Conservation (phyloP, 2,329 filamentous ascomycete species). For the Penicillium oxalicum region DNA sequence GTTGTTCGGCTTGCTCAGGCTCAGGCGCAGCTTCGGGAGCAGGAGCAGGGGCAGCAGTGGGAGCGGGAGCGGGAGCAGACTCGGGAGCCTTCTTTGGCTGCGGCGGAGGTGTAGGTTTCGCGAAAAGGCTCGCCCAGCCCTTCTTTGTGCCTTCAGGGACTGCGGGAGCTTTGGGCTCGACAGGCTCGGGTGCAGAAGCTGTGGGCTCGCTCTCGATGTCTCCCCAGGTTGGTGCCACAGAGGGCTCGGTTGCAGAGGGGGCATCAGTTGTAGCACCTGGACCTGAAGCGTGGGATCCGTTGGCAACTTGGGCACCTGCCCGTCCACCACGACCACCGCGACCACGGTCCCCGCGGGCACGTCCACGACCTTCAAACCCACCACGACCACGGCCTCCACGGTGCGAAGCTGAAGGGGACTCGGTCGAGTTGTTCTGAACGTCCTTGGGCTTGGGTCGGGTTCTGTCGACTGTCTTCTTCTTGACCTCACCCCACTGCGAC, state of each 20-base stretch:
- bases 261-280: slow-evolving; percentile 16
- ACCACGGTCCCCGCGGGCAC: slow-evolving; percentile 44
- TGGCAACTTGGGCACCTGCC: slow-evolving; percentile 35
- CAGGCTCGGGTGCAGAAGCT: slow-evolving; percentile 19
- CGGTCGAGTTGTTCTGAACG: slow-evolving; percentile 28
- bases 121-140: slow-evolving; percentile 69
- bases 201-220: slow-evolving; percentile 22
- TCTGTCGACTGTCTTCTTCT: slow-evolving; percentile 46
- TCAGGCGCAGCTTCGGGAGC: slow-evolving; percentile 34
- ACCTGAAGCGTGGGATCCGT: slow-evolving; percentile 35
- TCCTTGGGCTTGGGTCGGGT: slow-evolving; percentile 45
- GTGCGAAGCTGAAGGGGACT: slow-evolving; percentile 29
- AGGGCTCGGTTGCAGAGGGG: slow-evolving; percentile 12
- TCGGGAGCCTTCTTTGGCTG: slow-evolving; percentile 46
- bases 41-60: background rate
- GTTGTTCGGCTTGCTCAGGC: slow-evolving; percentile 21
- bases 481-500: slow-evolving; percentile 49
- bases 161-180: slow-evolving; percentile 29
- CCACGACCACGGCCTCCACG: slow-evolving; percentile 44
- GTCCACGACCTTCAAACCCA: slow-evolving; percentile 42
- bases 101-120: slow-evolving; percentile 52
- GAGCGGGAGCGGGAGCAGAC: slow-evolving; percentile 13
- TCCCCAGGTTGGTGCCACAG: slow-evolving; percentile 10
- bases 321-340: slow-evolving; percentile 44
- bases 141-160: slow-evolving; percentile 39